Conservation (phyloP, 352 stramenopile species). For the Phytophthora sp. region DNA sequence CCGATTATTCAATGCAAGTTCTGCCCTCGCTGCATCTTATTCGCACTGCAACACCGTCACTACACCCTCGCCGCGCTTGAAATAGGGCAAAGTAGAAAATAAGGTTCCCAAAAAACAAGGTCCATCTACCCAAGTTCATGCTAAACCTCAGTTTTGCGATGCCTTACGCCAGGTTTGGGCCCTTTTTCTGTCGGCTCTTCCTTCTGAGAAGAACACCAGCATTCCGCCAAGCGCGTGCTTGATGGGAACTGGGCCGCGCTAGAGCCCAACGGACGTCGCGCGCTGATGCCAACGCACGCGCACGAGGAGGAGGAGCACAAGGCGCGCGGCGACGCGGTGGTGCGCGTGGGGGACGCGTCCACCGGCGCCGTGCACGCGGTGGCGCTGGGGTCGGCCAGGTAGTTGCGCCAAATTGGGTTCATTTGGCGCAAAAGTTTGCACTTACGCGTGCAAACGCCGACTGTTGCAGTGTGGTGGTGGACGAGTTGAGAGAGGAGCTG, state of each 20-base stretch:
- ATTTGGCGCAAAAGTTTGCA: conserved; percentile 16
- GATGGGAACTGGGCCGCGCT: conserved; percentile 38
- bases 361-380: conserved; percentile 46
- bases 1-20: conserved; percentile 3
- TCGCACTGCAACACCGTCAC: no score
- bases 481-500: conserved; percentile 74
- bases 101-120: neutral
- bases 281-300: conserved; percentile 20
- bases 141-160: no score
- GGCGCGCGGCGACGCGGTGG: conserved; percentile 22
- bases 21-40: neutral
- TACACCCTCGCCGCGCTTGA: no score
- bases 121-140: neutral
- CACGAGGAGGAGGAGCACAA: conserved; percentile 34
- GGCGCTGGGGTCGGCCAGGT: conserved; percentile 56
- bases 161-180: no score
- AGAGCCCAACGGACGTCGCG: conserved; percentile 30
- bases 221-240: conserved; percentile 35
- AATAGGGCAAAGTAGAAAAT: no score
- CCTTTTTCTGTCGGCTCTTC: conserved; percentile 25
- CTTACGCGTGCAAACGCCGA: conserved; percentile 12
- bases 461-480: conserved; percentile 56
- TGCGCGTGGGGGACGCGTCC: conserved; percentile 58
- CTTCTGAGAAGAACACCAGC: conserved; percentile 25
- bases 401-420: conserved; percentile 22